phyloP scores from a whole-genome alignment of 495 filamentous ascomycete species.

The Physcia stellaris region DNA sequence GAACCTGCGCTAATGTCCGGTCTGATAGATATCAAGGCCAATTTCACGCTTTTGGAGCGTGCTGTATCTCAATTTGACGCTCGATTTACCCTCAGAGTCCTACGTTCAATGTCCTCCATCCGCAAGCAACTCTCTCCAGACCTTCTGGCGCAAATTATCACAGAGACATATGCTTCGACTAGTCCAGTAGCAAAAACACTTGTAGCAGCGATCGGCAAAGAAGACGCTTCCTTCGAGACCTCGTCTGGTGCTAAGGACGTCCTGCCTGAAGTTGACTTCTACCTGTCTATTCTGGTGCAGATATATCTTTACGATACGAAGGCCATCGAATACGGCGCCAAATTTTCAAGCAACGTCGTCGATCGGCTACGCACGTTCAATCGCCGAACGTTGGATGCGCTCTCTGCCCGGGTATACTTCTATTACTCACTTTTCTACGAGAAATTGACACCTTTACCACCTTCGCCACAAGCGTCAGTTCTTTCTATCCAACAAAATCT shows the following conservation, averaged over 20 bases:
- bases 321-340: constrained; percentile 59
- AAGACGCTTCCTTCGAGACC: constrained; percentile 42
- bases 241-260: constrained; percentile 43
- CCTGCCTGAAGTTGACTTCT: constrained; percentile 83
- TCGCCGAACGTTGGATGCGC: constrained; percentile 83
- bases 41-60: constrained; percentile 80
- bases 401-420: constrained; percentile 93
- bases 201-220: constrained; percentile 50
- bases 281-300: constrained; percentile 78
- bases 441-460: constrained; percentile 70
- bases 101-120: constrained; percentile 89
- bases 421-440: constrained; percentile 94
- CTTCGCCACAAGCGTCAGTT: constrained; percentile 70
- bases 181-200: constrained; percentile 54
- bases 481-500: constrained; percentile 76
- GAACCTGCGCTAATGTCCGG: constrained; percentile 13
- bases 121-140: constrained; percentile 78
- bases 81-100: constrained; percentile 82
- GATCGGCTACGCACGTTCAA: constrained; percentile 79
- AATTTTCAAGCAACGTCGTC: constrained; percentile 69
- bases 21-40: constrained; percentile 80
- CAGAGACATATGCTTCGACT: constrained; percentile 59
- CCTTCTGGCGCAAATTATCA: constrained; percentile 65
- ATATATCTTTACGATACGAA: constrained; percentile 81
- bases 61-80: constrained; percentile 89